phyloP scores from a whole-genome alignment of 176 grass and related monocot genomes.

The Oryza meridionalis region DNA sequence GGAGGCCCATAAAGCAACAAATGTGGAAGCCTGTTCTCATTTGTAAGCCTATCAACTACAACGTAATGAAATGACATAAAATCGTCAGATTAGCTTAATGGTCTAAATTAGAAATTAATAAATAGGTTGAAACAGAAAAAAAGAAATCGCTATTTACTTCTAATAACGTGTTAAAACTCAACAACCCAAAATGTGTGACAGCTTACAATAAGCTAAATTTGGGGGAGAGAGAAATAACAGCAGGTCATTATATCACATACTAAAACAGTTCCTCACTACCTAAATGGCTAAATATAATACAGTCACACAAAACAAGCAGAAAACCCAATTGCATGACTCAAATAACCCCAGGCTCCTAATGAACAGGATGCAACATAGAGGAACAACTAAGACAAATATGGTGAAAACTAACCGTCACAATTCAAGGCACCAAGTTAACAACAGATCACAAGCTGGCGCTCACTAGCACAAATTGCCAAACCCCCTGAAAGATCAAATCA shows the following conservation, averaged over 20 bases:
- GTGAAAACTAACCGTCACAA: neutral
- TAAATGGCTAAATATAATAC: neutral
- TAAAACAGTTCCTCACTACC: slow-evolving; percentile 5
- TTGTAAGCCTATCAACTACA: slow-evolving; percentile 85
- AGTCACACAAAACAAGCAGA: neutral
- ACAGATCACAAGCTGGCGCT: neutral
- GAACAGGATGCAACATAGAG: neutral
- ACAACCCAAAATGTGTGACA: neutral
- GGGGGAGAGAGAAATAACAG: neutral
- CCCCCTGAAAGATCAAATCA: neutral
- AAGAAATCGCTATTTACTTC: neutral
- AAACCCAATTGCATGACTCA: neutral
- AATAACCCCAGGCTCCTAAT: neutral
- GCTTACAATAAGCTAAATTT: neutral
- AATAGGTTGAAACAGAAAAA: neutral
- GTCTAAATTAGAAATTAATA: neutral
- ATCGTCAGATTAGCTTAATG: neutral
- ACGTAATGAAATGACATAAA: neutral
- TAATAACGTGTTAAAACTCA: slow-evolving; percentile 8
- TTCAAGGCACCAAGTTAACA: neutral
- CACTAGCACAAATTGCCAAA: neutral
- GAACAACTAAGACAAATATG: neutral
- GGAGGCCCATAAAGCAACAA: slow-evolving; percentile 88
- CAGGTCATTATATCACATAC: neutral
- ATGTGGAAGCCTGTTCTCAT: slow-evolving; percentile 89